Conservation (phyloP, 805 yeast genomes). For the Lachancea kluyveri region DNA sequence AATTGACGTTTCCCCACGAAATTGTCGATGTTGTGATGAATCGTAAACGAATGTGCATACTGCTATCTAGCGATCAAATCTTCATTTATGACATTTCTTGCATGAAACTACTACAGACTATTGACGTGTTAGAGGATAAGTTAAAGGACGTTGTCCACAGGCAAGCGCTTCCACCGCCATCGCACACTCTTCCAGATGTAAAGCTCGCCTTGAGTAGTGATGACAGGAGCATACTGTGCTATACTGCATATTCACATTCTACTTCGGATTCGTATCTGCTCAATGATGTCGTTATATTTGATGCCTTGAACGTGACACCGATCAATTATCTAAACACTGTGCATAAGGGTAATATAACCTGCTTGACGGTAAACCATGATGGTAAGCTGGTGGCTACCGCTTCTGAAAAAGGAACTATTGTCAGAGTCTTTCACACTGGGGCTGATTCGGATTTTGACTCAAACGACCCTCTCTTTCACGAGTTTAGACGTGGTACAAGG, state of each 20-base stretch:
- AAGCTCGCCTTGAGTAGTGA: slow-evolving; percentile 25
- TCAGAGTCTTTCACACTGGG: slow-evolving; percentile 55
- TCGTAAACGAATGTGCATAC: slow-evolving; percentile 73
- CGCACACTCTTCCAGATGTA: slow-evolving; percentile 1
- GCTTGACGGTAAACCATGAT: slow-evolving; percentile 44
- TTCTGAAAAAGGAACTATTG: slow-evolving; percentile 64
- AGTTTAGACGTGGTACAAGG: slow-evolving; percentile 69
- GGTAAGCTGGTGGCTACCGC: slow-evolving; percentile 61
- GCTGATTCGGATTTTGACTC: slow-evolving; percentile 33
- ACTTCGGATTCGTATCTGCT: slow-evolving; percentile 29
- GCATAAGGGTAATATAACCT: slow-evolving; percentile 27
- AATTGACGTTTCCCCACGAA: slow-evolving; percentile 74
- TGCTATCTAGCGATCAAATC: slow-evolving; percentile 66
- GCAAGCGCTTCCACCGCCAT: slow-evolving; percentile 1
- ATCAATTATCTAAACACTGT: slow-evolving; percentile 39
- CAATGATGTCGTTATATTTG: slow-evolving; percentile 61
- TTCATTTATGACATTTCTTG: slow-evolving; percentile 86
- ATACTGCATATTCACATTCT: slow-evolving; percentile 21
- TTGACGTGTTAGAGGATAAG: slow-evolving; percentile 37
- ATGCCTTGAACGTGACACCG: slow-evolving; percentile 67
- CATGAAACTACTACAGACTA: slow-evolving; percentile 71
- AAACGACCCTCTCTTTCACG: slow-evolving; percentile 31
- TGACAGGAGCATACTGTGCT: slow-evolving; percentile 28
- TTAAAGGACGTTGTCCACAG: slow-evolving; percentile 1
- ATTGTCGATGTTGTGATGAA: slow-evolving; percentile 72